These are phyloP conservation scores for Plantago rigida DNA, from an alignment of 305 asterid genomes.

Conservation along the genomic window DNA sequence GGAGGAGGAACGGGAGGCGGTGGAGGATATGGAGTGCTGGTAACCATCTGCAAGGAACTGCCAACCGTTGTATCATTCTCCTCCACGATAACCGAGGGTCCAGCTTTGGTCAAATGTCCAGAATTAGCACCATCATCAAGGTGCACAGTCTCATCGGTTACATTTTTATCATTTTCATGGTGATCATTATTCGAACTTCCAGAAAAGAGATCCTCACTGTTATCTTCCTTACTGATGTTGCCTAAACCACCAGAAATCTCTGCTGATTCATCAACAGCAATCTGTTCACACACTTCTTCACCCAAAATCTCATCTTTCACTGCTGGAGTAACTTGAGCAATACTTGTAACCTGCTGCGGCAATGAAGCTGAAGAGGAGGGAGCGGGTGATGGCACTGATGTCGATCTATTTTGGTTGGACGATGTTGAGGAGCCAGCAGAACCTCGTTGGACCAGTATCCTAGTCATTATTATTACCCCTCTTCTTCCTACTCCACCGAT, in stretches of 20 bases:
- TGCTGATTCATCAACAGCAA: conserved; percentile 37
- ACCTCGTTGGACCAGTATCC: conserved; percentile 86
- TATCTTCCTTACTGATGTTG: conserved; percentile 29
- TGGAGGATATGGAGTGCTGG: conserved; percentile 70
- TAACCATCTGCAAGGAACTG: conserved; percentile 44
- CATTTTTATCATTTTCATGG: conserved; percentile 34
- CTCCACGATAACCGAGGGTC: conserved; percentile 40
- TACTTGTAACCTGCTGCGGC: conserved; percentile 38
- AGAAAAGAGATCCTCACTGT: conserved; percentile 38
- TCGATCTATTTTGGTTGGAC: conserved; percentile 58
- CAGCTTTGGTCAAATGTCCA: conserved; percentile 42
- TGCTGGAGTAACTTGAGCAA: conserved; percentile 40
- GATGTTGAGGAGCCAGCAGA: conserved; percentile 69
- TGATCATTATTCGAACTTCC: conserved; percentile 33
- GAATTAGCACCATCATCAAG: conserved; percentile 36
- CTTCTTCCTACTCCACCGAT: conserved; percentile 33
- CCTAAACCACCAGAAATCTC: conserved; percentile 38
- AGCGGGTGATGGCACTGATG: conserved; percentile 34
- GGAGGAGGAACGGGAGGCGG: conserved; percentile 98
- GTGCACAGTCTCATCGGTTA: conserved; percentile 34
- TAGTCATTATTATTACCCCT: conserved; percentile 54
- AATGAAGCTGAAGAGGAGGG: conserved; percentile 46
- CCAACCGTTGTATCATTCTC: conserved; percentile 44
- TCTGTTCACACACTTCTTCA: conserved; percentile 51
- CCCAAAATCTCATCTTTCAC: conserved; percentile 46